These are phyloP conservation scores for Amborella trichopoda DNA, from an alignment of 164 flowering plant genomes.

Conservation along the genomic window DNA sequence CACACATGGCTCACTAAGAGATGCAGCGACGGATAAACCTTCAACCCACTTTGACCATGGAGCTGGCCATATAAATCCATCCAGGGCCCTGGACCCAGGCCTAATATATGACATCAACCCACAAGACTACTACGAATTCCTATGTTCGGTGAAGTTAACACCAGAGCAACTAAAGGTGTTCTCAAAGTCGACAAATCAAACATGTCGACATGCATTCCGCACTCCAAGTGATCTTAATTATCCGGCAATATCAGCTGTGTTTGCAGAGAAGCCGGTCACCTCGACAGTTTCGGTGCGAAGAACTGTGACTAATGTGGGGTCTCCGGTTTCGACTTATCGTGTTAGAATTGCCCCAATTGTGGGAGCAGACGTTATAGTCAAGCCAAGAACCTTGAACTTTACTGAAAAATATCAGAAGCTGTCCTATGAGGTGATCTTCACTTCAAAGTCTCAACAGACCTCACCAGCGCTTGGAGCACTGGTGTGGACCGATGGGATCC, in stretches of 20 bases:
- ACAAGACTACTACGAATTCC: slow-evolving; percentile 19
- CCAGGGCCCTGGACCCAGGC: slow-evolving; percentile 21
- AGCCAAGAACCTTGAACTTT: slow-evolving; percentile 16
- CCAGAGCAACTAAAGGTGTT: slow-evolving; percentile 17
- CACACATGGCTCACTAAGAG: slow-evolving; percentile 13
- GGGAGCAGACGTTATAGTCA: slow-evolving; percentile 12
- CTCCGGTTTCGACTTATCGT: slow-evolving; percentile 14
- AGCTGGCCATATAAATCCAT: slow-evolving; percentile 25
- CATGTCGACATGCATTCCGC: slow-evolving; percentile 11
- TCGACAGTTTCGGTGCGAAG: slow-evolving; percentile 16
- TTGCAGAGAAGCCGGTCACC: slow-evolving; percentile 9
- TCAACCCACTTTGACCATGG: slow-evolving; percentile 17
- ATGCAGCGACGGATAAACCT: slow-evolving; percentile 12
- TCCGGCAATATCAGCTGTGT: slow-evolving; percentile 19
- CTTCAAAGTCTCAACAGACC: slow-evolving; percentile 12
- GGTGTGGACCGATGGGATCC: slow-evolving; percentile 22
- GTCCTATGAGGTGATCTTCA: slow-evolving; percentile 18
- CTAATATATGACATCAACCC: slow-evolving; percentile 18
- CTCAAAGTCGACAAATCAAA: slow-evolving; percentile 15
- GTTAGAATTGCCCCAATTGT: slow-evolving; percentile 12
- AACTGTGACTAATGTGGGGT: slow-evolving; percentile 27
- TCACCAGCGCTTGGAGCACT: slow-evolving; percentile 17
- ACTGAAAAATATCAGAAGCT: slow-evolving; percentile 16
- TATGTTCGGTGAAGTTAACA: slow-evolving; percentile 19
- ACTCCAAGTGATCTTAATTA: slow-evolving; percentile 21